phyloP scores from a whole-genome alignment of 2,329 filamentous ascomycete species.

The Colletotrichum tabaci region DNA sequence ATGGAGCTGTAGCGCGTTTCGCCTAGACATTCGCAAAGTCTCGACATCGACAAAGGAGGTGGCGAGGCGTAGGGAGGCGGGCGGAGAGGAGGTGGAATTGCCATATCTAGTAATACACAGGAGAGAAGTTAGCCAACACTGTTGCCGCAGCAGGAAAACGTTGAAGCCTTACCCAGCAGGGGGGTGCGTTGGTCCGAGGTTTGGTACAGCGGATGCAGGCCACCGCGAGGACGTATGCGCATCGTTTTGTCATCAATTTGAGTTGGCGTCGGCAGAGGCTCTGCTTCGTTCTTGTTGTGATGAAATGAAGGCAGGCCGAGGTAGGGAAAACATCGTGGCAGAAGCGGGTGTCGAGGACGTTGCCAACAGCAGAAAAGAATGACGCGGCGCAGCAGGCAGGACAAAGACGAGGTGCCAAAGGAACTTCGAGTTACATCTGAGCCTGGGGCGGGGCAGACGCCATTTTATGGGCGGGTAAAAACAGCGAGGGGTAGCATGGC shows the following conservation, averaged over 20 bases:
- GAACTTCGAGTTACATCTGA: conserved; percentile 16
- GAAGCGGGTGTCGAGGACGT: neutral
- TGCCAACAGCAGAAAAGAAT: conserved; percentile 1
- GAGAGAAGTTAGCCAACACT: neutral
- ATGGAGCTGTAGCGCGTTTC: neutral
- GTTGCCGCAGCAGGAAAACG: neutral
- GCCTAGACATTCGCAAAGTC: neutral
- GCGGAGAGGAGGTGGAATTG: neutral
- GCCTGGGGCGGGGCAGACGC: conserved; percentile 8
- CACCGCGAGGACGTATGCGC: neutral
- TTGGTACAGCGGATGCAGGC: neutral
- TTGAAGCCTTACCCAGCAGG: neutral
- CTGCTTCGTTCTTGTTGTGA: neutral
- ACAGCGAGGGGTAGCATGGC: conserved; percentile 15
- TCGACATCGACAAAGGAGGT: neutral
- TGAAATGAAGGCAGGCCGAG: neutral
- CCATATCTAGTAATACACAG: neutral
- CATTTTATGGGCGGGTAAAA: conserved; percentile 13
- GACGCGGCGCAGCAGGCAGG: neutral
- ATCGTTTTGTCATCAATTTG: neutral
- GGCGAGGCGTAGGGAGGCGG: neutral
- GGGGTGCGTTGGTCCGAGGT: neutral
- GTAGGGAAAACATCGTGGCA: neutral
- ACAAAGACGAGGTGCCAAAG: conserved; percentile 3
- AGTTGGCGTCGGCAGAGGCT: neutral